These are phyloP conservation scores for Colletotrichum noveboracense DNA, from an alignment of 2,329 filamentous ascomycete species.

Conservation along the genomic window DNA sequence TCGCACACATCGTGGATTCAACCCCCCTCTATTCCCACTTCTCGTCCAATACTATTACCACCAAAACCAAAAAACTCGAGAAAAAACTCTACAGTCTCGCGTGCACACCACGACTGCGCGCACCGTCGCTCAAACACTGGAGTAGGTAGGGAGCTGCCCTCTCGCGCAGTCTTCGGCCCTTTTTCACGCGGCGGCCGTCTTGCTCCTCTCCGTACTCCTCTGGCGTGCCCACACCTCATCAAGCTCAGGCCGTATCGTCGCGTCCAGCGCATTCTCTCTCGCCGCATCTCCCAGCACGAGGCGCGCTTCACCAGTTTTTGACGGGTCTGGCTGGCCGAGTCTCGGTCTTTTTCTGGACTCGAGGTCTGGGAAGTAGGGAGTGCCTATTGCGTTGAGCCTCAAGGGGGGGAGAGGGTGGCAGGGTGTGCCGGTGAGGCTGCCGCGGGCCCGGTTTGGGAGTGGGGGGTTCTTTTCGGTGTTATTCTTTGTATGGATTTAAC, in stretches of 20 bases:
- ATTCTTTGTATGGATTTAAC: background rate
- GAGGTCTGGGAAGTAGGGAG: background rate
- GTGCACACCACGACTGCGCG: background rate
- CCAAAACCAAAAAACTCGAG: background rate
- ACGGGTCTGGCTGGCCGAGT: slow-evolving; percentile 15
- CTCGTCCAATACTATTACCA: background rate
- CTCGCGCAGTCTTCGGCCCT: background rate
- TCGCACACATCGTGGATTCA: background rate
- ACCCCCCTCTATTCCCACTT: slow-evolving; percentile 9
- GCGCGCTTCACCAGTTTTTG: background rate
- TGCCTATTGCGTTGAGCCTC: background rate
- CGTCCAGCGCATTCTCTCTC: background rate
- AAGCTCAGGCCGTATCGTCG: background rate
- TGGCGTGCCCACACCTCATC: background rate
- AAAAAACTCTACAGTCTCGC: background rate
- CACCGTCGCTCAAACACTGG: background rate
- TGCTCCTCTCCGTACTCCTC: background rate
- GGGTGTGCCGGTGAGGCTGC: background rate
- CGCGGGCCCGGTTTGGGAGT: background rate
- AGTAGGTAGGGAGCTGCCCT: background rate
- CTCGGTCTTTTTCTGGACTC: slow-evolving; percentile 14
- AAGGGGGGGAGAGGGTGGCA: background rate
- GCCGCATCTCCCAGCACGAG: background rate
- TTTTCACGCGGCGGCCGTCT: background rate
- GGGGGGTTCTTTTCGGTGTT: background rate